These are phyloP conservation scores for Cladorrhinum samala DNA, from an alignment of 495 filamentous ascomycete genomes.

Conservation along the genomic window DNA sequence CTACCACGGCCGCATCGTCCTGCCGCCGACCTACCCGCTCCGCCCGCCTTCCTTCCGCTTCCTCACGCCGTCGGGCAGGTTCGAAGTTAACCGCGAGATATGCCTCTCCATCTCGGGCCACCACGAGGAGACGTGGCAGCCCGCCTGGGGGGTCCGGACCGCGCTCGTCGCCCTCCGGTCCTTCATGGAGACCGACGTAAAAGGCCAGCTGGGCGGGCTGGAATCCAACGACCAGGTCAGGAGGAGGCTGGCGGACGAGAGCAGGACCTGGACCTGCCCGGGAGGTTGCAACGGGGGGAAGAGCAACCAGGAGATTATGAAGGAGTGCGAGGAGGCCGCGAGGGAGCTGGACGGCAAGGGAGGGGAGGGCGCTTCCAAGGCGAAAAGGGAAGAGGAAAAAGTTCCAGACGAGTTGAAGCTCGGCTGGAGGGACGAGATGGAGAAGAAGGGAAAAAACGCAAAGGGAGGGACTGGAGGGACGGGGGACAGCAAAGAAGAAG, in stretches of 20 bases:
- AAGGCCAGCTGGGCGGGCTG: conserved; percentile 82
- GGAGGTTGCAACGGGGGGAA: conserved; percentile 57
- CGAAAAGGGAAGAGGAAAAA: conserved; percentile 39
- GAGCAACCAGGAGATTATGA: conserved; percentile 66
- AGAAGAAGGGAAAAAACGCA: too few species aligned
- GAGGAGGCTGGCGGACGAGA: conserved; percentile 58
- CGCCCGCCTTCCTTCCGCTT: conserved; percentile 92
- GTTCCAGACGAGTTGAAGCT: conserved; percentile 55
- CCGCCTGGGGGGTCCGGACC: conserved; percentile 89
- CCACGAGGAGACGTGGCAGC: conserved; percentile 98
- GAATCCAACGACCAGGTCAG: conserved; percentile 61
- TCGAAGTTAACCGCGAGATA: conserved; percentile 96
- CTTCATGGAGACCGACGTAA: conserved; percentile 70
- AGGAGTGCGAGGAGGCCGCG: conserved; percentile 55
- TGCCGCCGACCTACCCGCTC: conserved; percentile 82
- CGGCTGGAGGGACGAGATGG: conserved; percentile 50
- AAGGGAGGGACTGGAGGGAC: too few species aligned
- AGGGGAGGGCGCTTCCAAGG: conserved; percentile 25
- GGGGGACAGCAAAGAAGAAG: conserved; percentile 11
- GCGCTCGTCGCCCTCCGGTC: conserved; percentile 62
- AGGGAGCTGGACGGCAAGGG: conserved; percentile 40
- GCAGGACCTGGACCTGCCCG: conserved; percentile 44
- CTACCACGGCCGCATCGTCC: conserved; percentile 93
- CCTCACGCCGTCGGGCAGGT: conserved; percentile 82
- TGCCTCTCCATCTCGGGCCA: conserved; percentile 89